Base-by-base conservation (phyloP, 73 alveolate species). In the Paramecium octaurelia region DNA sequence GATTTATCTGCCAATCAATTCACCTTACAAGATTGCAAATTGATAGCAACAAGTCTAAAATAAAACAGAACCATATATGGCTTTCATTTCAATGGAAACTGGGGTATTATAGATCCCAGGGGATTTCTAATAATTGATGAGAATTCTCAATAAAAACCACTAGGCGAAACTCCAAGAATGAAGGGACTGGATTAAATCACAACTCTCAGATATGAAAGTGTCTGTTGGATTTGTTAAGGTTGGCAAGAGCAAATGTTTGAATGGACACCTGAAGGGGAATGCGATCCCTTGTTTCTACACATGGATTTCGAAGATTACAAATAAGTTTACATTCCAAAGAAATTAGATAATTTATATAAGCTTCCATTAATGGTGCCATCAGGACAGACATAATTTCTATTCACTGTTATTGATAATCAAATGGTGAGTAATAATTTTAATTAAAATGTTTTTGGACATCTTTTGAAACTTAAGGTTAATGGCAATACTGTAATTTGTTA, bases 141-240 rank as follows among this genome's bases (percentile, higher is more conserved):
- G 11, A 64, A 60, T 24, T 60, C 68, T 4, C 50, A 40, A 57
- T 70, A 86, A 16, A 69, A 86, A 34, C 44, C 76, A 12, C 20
- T 77, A 14, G 93, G 88, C 3, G 88, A 75, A 75, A 35, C 88
- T 36, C 93, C 69, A 64, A 36, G 93, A 36, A 87, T 60, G 10
- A 75, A 31, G 69, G 95, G 73, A 44, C 34, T 85, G 59, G 93
- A 70, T 38, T 40, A 80, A 60, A 88, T 40, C 11, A 86, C 86
- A 58, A 86, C 48, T 43, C 20, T 85, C 3, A 54, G 93, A 43
- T 57, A 70, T n/a, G 94, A 80, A 20, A 86, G 73, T 35, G 95
- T 94, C 35, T 96, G 99, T 71, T 96, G 99, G 99, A 95, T 96
- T 27, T 96, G 99, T 60, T 97, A 96, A 86, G 96, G 99, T 8